Base-by-base conservation (phyloP, 2,329 filamentous ascomycete species). In the Sporothrix curviconia region DNA sequence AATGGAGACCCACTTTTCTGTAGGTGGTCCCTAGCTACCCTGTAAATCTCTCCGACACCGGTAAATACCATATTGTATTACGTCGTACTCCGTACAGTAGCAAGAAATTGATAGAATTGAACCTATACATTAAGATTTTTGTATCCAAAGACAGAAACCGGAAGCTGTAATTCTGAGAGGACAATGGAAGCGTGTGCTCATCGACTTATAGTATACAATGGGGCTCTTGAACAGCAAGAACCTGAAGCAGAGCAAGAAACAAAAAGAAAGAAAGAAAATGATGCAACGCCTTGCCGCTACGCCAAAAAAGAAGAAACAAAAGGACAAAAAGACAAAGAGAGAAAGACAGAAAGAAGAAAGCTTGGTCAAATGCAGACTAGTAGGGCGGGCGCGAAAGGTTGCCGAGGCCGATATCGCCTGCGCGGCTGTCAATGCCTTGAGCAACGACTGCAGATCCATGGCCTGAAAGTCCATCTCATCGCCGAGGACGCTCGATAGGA, bases 361-460 rank as follows among this genome's bases (percentile, higher is more conserved):
- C 43, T 22, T n/a, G n/a, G 22, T 25, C 19, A 53, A 14, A 24
- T n/a, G 19, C n/a, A 14, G 9, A n/a, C 65, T 62, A 81, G 63
- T 81, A 81, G 17, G 78, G 78, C 53, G 78, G 78, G 65, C 71
- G 72, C 43, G 74, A 74, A 24, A 79, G 66, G 39, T 74, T 76
- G 19, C 76, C 74, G 53, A 80, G 60, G 47, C 69, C 72, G 39
- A 72, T 70, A 64, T 80, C 78, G 22, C 72, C 75, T 2, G 71
- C 69, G 17, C 72, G 70, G 63, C 75, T 76, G 63, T 81, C 78
- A 61, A 81, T 80, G 9, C 76, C 60, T 72, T 72, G 49, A 81
- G 66, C 47, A 81, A 66, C 50, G 78, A 73, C 59, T 78, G 71
- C 58, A 81, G 66, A 62, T 81, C 77, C 69, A 78, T 71, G 0